These are phyloP conservation scores for Periconia sp. DNA, from an alignment of 2,329 filamentous ascomycete genomes.

Conservation along the genomic window DNA sequence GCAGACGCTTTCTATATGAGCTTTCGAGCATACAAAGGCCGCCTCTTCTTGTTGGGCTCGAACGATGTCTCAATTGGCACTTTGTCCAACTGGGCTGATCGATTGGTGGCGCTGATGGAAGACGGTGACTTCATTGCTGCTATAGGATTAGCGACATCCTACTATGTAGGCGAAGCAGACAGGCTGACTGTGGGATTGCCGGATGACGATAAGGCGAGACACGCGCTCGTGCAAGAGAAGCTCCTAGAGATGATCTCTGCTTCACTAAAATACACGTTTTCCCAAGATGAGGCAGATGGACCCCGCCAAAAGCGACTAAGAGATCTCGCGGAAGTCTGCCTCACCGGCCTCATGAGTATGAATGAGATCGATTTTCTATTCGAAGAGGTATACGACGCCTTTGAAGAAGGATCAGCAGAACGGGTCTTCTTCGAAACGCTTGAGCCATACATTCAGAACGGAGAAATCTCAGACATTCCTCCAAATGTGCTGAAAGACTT, in stretches of 20 bases:
- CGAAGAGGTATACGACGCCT: slow-evolving; percentile 88
- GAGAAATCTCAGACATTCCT: slow-evolving; percentile 75
- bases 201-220: slow-evolving; percentile 76
- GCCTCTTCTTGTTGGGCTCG: slow-evolving; percentile 90
- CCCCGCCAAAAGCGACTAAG: slow-evolving; percentile 67
- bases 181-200: slow-evolving; percentile 93
- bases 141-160: slow-evolving; percentile 87
- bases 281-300: slow-evolving; percentile 62
- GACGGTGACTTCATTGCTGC: slow-evolving; percentile 94
- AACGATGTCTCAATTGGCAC: slow-evolving; percentile 91
- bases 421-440: slow-evolving; percentile 86
- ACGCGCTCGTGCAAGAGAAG: slow-evolving; percentile 85
- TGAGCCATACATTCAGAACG: slow-evolving; percentile 85
- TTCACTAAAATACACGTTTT: slow-evolving; percentile 87
- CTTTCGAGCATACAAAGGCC: slow-evolving; percentile 92
- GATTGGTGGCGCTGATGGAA: slow-evolving; percentile 92
- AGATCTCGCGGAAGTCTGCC: slow-evolving; percentile 82
- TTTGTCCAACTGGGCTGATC: slow-evolving; percentile 95
- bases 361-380: slow-evolving; percentile 84
- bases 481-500: slow-evolving; percentile 85
- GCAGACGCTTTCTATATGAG: slow-evolving; percentile 99
- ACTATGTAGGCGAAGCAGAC: slow-evolving; percentile 89
- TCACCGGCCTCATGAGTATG: slow-evolving; percentile 80
- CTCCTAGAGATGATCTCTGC: slow-evolving; percentile 92
- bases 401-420: slow-evolving; percentile 75